A percentile compares a stretch with the other conserved stretches of the same genome.
These are phyloP conservation scores for Phytomonas francai DNA, from an alignment of 208 protist species.

Conservation along the genomic window DNA sequence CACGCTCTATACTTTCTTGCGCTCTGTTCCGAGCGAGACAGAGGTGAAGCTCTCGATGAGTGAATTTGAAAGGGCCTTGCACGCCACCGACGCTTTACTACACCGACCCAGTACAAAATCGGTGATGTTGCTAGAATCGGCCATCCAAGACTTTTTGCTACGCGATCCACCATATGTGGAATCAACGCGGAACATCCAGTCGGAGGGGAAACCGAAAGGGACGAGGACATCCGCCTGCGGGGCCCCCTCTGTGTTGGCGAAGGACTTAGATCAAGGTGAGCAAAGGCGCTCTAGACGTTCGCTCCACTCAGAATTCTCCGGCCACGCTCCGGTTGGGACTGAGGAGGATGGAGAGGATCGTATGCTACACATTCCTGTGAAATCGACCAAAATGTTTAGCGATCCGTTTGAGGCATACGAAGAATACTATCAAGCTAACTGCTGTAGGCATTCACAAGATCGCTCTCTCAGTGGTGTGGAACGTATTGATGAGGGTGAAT, in stretches of 20 bases:
- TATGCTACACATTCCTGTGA: background rate
- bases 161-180: slow-evolving; percentile 31
- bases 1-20: slow-evolving; percentile 77
- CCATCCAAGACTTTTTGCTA: slow-evolving; percentile 39
- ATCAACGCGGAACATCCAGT: slow-evolving; percentile 22
- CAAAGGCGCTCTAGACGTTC: background rate
- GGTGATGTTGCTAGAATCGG: slow-evolving; percentile 32
- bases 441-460: background rate
- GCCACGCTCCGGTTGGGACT: background rate
- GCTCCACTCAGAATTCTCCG: background rate
- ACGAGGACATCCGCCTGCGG: background rate
- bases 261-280: background rate
- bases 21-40: slow-evolving; percentile 34
- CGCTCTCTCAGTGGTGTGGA: background rate
- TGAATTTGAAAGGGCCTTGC: slow-evolving; percentile 33
- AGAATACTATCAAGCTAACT: background rate
- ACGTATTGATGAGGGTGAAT: background rate
- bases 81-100: slow-evolving; percentile 10
- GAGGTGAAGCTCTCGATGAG: slow-evolving; percentile 44
- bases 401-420: background rate
- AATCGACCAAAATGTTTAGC: background rate
- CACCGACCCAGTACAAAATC: slow-evolving; percentile 21
- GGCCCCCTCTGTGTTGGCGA: background rate
- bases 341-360: background rate
- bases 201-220: slow-evolving; percentile 8